These are phyloP conservation scores for Kockovaella imperatae DNA, from an alignment of 768 basidiomycete genomes.

Conservation along the genomic window DNA sequence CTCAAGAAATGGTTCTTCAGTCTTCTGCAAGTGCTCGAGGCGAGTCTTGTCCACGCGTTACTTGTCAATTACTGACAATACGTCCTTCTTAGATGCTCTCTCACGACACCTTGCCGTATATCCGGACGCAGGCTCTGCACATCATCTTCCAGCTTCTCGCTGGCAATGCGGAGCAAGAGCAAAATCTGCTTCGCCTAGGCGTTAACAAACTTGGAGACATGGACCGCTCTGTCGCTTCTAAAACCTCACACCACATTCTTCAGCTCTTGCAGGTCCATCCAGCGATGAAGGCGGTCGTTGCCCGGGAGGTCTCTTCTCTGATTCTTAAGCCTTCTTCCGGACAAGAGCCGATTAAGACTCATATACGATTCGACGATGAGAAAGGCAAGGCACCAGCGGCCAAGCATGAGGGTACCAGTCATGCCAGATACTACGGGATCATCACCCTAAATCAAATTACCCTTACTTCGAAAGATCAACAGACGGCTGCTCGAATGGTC, in stretches of 20 bases:
- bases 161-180: conserved; percentile 93
- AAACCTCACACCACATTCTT: conserved; percentile 80
- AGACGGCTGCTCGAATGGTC: conserved; percentile 68
- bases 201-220: conserved; percentile 94
- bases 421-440: conserved; percentile 81
- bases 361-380: conserved; percentile 48
- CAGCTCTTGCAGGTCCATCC: conserved; percentile 85
- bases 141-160: conserved; percentile 71
- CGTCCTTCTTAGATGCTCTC: conserved; percentile 64
- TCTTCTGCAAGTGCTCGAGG: conserved; percentile 82
- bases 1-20: conserved; percentile 94
- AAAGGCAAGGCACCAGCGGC: conserved; percentile 41
- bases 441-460: conserved; percentile 94
- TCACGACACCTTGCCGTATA: conserved; percentile 76
- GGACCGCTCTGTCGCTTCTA: conserved; percentile 77
- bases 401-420: conserved; percentile 46
- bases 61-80: conserved; percentile 1
- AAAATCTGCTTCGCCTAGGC: conserved; percentile 82
- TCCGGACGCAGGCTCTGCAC: conserved; percentile 73
- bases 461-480: conserved; percentile 57
- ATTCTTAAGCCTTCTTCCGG: conserved; percentile 56
- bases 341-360: conserved; percentile 16
- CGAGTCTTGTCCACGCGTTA: conserved; percentile 35
- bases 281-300: conserved; percentile 80
- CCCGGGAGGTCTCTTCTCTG: conserved; percentile 74